Evolutionary conservation across 164 flowering plant species (phyloP), one percentile per base, ranked within the genome.

Genomic region (Liriodendron chinense): DNA sequence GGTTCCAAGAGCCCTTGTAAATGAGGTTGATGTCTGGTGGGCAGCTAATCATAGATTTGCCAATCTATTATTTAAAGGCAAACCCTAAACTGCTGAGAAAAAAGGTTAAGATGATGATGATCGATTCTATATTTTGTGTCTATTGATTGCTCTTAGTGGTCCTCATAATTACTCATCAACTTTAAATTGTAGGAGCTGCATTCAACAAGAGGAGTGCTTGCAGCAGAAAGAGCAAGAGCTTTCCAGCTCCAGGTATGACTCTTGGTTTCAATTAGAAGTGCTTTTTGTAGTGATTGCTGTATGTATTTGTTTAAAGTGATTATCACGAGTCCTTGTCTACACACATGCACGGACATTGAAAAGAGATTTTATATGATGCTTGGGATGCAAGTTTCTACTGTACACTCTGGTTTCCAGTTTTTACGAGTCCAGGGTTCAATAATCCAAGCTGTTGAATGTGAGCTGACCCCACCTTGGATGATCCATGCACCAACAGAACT

Each of bases 131-230:
- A 53, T 53, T 53, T 53, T 16, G 43, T 2, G 43, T 53, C 18
- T 53, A 10, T 53, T 13, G 16, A 8, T 12, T 53, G 13, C 13
- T 66, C 71, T 48, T 71, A 14, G 8, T 53, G 56, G 7, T 67
- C 1, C 8, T 2, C 16, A 0, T 28, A 10, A 7, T 67, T 34
- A 13, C 47, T 28, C 47, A 0, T 63, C 26, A 3, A 10, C n/a
- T 67, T 53, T 67, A 5, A 67, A 12, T 53, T 83, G 77, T 76
- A 96, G 99, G 99, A 96, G 86, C 87, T 96, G 81, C 97, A 94
- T 79, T 92, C 99, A n/a, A 92, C 98, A 21, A 87, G 98, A 83
- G 98, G 97, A 76, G 93, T 96, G 53, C 94, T 96, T 67, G 89
- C 93, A 23, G 97, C 94, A 73, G 99, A 96, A 86, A 85, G 98